Evolutionary conservation across 305 asterid species (phyloP), one percentile per base, ranked within the genome.

Genomic region (Fraxinus xanthoxyloides): DNA sequence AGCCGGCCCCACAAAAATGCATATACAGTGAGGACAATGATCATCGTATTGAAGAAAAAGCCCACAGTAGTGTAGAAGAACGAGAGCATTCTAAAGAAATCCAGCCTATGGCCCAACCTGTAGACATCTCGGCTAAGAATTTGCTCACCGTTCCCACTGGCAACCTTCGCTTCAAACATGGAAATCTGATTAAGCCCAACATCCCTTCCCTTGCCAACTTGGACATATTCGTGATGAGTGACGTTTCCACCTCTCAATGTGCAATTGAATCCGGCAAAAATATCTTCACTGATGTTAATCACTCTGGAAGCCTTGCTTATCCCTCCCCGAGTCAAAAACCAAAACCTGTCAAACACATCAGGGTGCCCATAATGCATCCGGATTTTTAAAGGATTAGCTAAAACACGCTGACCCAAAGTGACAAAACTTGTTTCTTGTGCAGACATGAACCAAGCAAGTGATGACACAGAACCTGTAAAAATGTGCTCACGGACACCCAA

Each of bases 381-480:
- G 80, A 91, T 80, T 87, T 91, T 91, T 84, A 91, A 79, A 32
- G 94, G 94, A 75, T 89, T 91, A 59, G 94, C 94, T 82, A 91
- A 81, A 67, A 91, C 94, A 23, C 94, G 92, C 80, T 91, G 94
- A 65, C 94, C 94, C 86, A 91, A 84, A 26, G 94, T 91, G 81
- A 91, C 94, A 76, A 91, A 91, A 86, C 94, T 91, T 81, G 80
- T 89, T 83, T 91, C 94, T 87, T 91, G 94, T 56, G 92, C 90
- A 23, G 94, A 91, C 94, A 91, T 91, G 82, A 91, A 91, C 94
- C 94, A 91, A 65, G 94, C 94, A 76, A 91, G 92, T 48, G 94
- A 91, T 35, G 94, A 91, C 36, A 91, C 94, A 17, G 92, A 88
- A 72, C 94, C 94, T 17, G 94, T 91, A 75, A 91, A 91, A 56